These are phyloP conservation scores for Fusarium protoensiforme DNA, from an alignment of 2,329 filamentous ascomycete species.

Conservation along the genomic window DNA sequence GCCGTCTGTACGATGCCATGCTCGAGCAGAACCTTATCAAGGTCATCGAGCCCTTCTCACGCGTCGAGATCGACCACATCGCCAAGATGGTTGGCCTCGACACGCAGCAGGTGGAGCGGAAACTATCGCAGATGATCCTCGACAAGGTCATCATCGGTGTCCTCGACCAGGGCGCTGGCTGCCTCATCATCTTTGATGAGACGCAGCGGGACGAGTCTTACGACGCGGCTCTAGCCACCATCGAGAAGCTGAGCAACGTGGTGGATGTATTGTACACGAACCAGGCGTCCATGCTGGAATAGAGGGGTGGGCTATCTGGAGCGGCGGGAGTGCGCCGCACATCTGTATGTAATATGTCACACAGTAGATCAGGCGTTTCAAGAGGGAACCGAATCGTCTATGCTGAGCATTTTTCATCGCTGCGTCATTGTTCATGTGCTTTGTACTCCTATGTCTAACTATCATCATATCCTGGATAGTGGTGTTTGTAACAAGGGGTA, in stretches of 20 bases:
- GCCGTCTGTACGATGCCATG: conserved; percentile 97
- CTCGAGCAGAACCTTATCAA: conserved; percentile 99
- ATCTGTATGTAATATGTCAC: conserved; percentile 47
- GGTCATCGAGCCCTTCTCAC: conserved; percentile 98
- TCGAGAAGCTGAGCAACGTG: conserved; percentile 96
- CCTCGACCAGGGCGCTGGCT: conserved; percentile 95
- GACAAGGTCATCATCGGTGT: conserved; percentile 99
- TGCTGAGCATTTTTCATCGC: conserved; percentile 28
- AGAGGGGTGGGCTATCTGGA: conserved; percentile 42
- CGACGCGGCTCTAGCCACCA: conserved; percentile 91
- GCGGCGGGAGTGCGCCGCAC: conserved; percentile 23
- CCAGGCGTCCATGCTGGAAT: conserved; percentile 96
- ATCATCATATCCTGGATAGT: conserved; percentile 6
- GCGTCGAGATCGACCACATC: conserved; percentile 96
- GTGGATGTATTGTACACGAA: conserved; percentile 98
- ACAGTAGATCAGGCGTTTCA: conserved; percentile 47
- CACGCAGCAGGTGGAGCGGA: conserved; percentile 95
- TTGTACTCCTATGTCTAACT: conserved; percentile 14
- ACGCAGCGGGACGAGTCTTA: conserved; percentile 93
- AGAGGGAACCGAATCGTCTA: conserved; percentile 42
- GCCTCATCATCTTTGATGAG: conserved; percentile 97
- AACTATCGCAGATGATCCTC: conserved; percentile 99
- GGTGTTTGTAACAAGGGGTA: conserved; percentile 12
- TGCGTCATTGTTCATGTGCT: conserved; percentile 18
- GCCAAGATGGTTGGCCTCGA: conserved; percentile 98